Conservation (phyloP, 2,329 filamentous ascomycete genomes). For the Drechslerella coelobrocha region DNA sequence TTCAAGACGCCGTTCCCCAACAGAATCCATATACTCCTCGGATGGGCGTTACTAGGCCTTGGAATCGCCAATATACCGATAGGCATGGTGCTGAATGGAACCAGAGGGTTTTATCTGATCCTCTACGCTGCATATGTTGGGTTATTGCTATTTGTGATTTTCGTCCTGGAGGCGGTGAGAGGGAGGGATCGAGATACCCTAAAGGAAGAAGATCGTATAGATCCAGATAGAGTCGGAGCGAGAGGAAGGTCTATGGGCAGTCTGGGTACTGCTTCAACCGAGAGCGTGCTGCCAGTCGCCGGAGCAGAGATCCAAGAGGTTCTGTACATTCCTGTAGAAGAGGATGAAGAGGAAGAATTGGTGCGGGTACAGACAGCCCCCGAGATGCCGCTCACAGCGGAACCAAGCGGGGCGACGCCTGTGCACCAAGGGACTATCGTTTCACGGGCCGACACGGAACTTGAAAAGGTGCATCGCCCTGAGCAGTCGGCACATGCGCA, state of each 20-base stretch:
- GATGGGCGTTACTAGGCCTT: constrained; percentile 31
- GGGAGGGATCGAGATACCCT: constrained; percentile 30
- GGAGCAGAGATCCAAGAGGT: constrained; percentile 33
- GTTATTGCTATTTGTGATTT: constrained; percentile 18
- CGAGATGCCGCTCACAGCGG: too few relatives aligned
- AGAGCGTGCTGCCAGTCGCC: constrained; percentile 37
- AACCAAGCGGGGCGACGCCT: too few relatives aligned
- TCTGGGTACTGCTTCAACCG: constrained; percentile 14
- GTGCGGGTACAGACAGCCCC: constrained; percentile 28
- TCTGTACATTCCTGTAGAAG: constrained; percentile 32
- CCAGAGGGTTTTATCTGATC: constrained; percentile 24
- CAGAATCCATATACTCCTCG: constrained; percentile 37
- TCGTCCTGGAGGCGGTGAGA: constrained; percentile 26
- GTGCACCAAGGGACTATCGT: constrained; percentile 3
- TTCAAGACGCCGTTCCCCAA: constrained; percentile 39
- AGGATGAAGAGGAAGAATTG: constrained; percentile 12
- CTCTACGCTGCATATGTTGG: constrained; percentile 29
- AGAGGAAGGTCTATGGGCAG: constrained; percentile 13
- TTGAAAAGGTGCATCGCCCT: too few relatives aligned
- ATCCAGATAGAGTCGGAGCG: too few relatives aligned
- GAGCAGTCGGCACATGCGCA: background rate
- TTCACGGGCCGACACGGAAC: too few relatives aligned
- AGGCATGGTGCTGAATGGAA: constrained; percentile 38
- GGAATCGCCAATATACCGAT: constrained; percentile 40
- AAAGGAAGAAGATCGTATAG: constrained; percentile 20